A percentile compares a stretch with the other conserved stretches of the same genome.
Conservation (phyloP, 257 asterid genomes). For the Schizonepeta tenuifolia region DNA sequence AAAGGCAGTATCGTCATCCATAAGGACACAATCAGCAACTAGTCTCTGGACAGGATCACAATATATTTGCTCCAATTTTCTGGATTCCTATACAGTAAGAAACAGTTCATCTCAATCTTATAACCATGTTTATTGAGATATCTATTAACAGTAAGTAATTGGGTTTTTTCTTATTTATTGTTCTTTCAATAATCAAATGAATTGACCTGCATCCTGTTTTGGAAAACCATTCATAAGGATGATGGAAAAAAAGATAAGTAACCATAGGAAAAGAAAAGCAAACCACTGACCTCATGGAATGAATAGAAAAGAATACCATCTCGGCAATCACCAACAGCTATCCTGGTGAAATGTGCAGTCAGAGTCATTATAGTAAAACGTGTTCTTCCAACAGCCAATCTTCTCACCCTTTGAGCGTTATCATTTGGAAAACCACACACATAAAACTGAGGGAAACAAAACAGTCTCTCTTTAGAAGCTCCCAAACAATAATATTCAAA, state of each 20-base stretch:
- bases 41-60: constrained; percentile 96
- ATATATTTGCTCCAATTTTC: constrained; percentile 82
- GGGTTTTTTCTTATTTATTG: neutral
- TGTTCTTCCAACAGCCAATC: constrained; percentile 73
- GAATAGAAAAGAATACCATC: constrained; percentile 91
- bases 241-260: constrained; percentile 22
- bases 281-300: constrained; percentile 76
- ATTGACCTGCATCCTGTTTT: constrained; percentile 25
- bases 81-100: constrained; percentile 63
- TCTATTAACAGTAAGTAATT: constrained; percentile 10
- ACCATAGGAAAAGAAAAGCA: constrained; percentile 23
- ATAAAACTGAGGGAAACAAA: constrained; percentile 64
- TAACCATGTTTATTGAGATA: constrained; percentile 5
- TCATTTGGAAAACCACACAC: constrained; percentile 83
- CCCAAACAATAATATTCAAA: constrained; percentile 25
- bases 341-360: constrained; percentile 83
- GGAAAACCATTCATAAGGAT: constrained; percentile 12
- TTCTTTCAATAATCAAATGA: constrained; percentile 17
- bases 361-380: constrained; percentile 82
- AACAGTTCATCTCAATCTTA: constrained; percentile 17
- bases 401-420: constrained; percentile 68
- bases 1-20: constrained; percentile 84
- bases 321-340: constrained; percentile 98
- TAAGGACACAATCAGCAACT: constrained; percentile 91
- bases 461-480: constrained; percentile 30